Conservation (phyloP, 805 yeast genomes). For the Hanseniaspora vineae region DNA sequence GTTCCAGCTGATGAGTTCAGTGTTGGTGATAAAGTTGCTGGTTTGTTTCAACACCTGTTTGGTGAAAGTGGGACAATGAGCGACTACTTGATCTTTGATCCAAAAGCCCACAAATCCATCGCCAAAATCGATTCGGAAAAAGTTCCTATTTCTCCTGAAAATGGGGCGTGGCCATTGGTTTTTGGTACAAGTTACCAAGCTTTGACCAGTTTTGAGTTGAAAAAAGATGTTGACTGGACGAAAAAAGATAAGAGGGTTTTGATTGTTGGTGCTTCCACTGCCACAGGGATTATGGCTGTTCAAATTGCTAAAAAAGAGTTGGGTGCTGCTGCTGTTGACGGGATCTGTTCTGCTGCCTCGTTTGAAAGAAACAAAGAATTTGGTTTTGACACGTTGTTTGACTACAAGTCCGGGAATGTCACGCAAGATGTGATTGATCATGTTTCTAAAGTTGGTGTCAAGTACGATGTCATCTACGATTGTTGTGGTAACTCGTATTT, state of each 20-base stretch:
- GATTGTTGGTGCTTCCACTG: constrained; percentile 63
- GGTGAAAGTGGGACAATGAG: constrained; percentile 30
- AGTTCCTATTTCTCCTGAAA: constrained; percentile 26
- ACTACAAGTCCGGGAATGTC: constrained; percentile 36
- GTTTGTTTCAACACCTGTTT: constrained; percentile 13
- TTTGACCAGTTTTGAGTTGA: constrained; percentile 22
- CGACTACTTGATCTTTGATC: constrained; percentile 34
- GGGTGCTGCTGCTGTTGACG: constrained; percentile 39
- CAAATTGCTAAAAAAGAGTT: constrained; percentile 42
- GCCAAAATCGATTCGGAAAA: constrained; percentile 26
- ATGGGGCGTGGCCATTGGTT: constrained; percentile 49
- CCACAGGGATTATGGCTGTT: constrained; percentile 45
- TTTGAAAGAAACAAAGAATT: constrained; percentile 27
- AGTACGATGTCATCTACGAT: constrained; percentile 54
- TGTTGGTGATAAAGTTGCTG: constrained; percentile 19
- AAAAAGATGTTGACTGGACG: constrained; percentile 2
- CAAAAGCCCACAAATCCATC: constrained; percentile 17
- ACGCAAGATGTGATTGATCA: constrained; percentile 25
- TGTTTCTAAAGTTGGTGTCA: constrained; percentile 16
- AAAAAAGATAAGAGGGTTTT: constrained; percentile 28
- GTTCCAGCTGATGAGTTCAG: constrained; percentile 11
- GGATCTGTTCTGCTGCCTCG: constrained; percentile 41
- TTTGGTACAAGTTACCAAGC: constrained; percentile 47
- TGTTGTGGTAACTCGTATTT: constrained; percentile 47
- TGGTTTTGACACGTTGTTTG: constrained; percentile 50